These are phyloP conservation scores for Ramularia endophylla DNA, from an alignment of 2,329 filamentous ascomycete species.

Conservation along the genomic window DNA sequence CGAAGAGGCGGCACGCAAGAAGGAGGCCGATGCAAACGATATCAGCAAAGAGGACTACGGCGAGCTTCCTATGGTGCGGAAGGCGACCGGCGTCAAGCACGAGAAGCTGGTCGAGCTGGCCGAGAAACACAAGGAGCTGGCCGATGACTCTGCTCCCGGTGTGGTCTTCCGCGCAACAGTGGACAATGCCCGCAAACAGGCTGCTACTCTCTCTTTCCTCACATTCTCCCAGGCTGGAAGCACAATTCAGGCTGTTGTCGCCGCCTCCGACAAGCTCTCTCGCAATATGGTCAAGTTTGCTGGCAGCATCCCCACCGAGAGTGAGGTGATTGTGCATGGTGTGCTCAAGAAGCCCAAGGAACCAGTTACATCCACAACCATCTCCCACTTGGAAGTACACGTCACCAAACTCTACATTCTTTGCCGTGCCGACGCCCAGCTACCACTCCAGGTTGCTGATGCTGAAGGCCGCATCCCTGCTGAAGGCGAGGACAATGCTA, in stretches of 20 bases:
- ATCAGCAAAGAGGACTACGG: constrained; percentile 77
- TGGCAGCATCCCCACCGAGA: constrained; percentile 68
- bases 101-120: constrained; percentile 57
- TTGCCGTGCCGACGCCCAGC: constrained; percentile 54
- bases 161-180: constrained; percentile 75
- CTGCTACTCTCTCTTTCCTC: constrained; percentile 85
- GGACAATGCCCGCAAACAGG: constrained; percentile 81
- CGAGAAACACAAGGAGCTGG: constrained; percentile 51
- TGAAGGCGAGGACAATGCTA: constrained; percentile 43
- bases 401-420: constrained; percentile 79
- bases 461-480: constrained; percentile 45
- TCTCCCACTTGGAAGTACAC: constrained; percentile 79
- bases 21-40: constrained; percentile 59
- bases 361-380: constrained; percentile 79
- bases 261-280: constrained; percentile 54
- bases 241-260: constrained; percentile 76
- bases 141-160: constrained; percentile 37
- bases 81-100: constrained; percentile 44
- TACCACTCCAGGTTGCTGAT: constrained; percentile 55
- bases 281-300: constrained; percentile 96
- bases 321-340: constrained; percentile 72
- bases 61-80: constrained; percentile 49
- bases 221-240: constrained; percentile 71
- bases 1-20: constrained; percentile 63
- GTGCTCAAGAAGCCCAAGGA: constrained; percentile 75